Evolutionary conservation across 2,329 filamentous ascomycete species (phyloP), one percentile per base, ranked within the genome.

Genomic region (Hypomyces rosellus): DNA sequence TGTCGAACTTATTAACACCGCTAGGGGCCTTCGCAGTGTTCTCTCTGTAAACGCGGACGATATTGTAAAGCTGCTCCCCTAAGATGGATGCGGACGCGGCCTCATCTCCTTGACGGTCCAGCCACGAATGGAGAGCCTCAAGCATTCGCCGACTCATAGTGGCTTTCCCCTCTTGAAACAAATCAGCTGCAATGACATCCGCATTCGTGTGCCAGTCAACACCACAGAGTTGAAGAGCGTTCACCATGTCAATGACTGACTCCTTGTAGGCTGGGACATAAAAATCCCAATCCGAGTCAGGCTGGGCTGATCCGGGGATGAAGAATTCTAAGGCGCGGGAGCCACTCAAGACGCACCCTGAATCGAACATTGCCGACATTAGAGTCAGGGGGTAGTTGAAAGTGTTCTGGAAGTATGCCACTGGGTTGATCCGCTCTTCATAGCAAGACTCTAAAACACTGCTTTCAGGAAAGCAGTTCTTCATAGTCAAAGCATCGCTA

Each of bases 331-430:
- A 13, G 16, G 51, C 51, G 15, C 48, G 43, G 15, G 51, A 38
- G 22, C 53, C 16, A 38, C 25, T 47, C n/a, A 55, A 25, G 33
- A 55, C 45, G 16, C 46, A 48, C 15, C 48, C 37, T 3, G 51
- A 46, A 18, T 55, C 39, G 18, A 55, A 55, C 36, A 53, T 49
- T 13, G 45, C 48, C 8, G 48, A 50, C 16, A 55, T 44, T 12
- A 55, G 39, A 12, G 51, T 55, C 3, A 55, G n/a, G 14, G 39
- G 43, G 25, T 55, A 47, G 15, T 49, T 9, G n/a, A 55, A 55
- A 7, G 48, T 53, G 13, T 25, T 22, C 16, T 43, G 34, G 14
- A 55, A 38, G 30, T 51, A 53, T 18, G 12, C 9, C 7, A 53
- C 48, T 13, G 40, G 51, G 16, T 46, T 34, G n/a, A 41, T 37